Conservation (phyloP, 495 filamentous ascomycete species). For the Pyrenula massariospora region DNA sequence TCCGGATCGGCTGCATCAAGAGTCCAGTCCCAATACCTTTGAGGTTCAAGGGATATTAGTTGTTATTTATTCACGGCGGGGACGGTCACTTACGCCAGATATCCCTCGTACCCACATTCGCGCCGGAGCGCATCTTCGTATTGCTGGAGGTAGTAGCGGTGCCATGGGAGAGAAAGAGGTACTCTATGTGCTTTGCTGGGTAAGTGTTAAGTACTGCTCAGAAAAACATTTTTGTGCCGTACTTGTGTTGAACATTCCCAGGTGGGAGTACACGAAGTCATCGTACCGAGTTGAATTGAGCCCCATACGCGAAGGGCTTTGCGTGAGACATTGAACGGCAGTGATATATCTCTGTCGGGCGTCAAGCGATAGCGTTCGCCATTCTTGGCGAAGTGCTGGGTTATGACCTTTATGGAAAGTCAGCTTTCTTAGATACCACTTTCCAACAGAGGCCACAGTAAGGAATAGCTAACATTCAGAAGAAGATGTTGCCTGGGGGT, state of each 20-base stretch:
- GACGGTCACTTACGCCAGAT: background rate
- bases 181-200: background rate
- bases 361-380: background rate
- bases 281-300: background rate
- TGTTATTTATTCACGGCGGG: no score
- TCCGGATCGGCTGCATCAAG: background rate
- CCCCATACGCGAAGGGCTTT: background rate
- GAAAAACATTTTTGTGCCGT: no score
- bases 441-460: no score
- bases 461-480: no score
- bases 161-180: background rate
- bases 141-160: background rate
- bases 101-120: background rate
- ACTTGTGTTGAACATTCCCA: no score
- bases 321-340: background rate
- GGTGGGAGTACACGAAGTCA: background rate
- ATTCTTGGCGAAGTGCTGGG: background rate
- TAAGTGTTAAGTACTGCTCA: no score
- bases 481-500: no score
- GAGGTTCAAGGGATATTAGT: background rate
- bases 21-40: constrained; percentile 2
- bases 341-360: background rate
- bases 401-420: no score
- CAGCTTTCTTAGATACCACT: no score
- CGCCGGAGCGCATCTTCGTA: background rate